These are phyloP conservation scores for Hymenoscyphus infarciens DNA, from an alignment of 2,329 filamentous ascomycete species.

Conservation along the genomic window DNA sequence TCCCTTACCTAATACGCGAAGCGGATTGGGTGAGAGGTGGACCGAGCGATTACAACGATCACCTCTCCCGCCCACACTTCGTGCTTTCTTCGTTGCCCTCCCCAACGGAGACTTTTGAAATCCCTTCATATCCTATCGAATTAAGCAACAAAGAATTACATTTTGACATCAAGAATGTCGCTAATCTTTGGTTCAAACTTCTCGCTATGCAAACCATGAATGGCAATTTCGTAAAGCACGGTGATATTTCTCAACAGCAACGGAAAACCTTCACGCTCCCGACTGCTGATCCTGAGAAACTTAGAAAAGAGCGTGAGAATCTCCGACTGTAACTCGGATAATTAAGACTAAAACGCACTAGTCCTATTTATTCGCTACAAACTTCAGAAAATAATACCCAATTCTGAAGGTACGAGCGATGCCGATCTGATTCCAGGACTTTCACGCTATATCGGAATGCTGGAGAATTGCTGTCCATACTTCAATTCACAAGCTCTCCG, in stretches of 20 bases:
- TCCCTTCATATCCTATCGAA: slow-evolving; percentile 9
- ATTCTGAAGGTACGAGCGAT: neutral
- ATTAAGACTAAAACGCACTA: neutral
- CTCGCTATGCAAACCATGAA: slow-evolving; percentile 18
- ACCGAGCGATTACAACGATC: too few species aligned
- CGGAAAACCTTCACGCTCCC: neutral
- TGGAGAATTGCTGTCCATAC: neutral
- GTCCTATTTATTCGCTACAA: neutral
- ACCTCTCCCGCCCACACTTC: neutral
- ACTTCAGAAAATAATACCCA: neutral
- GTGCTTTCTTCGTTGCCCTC: neutral
- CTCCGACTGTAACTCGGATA: neutral
- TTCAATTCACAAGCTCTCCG: neutral
- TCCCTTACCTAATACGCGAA: too few species aligned
- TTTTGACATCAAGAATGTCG: slow-evolving; percentile 12
- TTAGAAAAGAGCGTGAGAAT: neutral
- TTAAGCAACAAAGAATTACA: slow-evolving; percentile 11
- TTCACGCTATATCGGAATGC: neutral
- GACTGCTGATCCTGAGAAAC: neutral
- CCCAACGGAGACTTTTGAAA: neutral
- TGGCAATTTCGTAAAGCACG: slow-evolving; percentile 15
- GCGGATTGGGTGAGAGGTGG: too few species aligned
- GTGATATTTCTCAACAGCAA: slow-evolving; percentile 1
- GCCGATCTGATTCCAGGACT: neutral
- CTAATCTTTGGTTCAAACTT: slow-evolving; percentile 15